Percentiles rank a stretch among this genome's conserved stretches.
Evolutionary conservation across 306 rosid species (phyloP).

Genomic region (Boehmeria nivea): DNA sequence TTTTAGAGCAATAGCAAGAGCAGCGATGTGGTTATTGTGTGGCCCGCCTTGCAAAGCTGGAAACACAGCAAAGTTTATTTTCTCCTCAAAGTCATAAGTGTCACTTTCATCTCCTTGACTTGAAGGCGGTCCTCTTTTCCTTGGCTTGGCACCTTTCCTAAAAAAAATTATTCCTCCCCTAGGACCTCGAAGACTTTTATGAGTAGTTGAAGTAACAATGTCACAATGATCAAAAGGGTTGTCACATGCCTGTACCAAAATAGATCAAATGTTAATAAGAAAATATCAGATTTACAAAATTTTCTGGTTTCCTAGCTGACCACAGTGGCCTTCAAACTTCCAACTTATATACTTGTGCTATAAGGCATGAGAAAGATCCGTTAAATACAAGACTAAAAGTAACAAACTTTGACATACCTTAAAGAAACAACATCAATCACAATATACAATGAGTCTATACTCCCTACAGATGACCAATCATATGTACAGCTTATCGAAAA

Average conservation of each 20-base stretch:
- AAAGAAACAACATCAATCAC: neutral
- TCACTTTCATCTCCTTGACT: conserved; percentile 64
- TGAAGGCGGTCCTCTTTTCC: conserved; percentile 64
- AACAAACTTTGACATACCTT: no score
- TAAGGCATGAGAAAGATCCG: neutral
- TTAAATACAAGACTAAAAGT: no score
- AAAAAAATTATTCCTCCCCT: conserved; percentile 97
- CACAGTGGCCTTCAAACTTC: neutral
- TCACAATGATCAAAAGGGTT: conserved; percentile 96
- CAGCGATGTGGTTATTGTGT: conserved; percentile 94
- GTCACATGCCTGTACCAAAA: conserved; percentile 55
- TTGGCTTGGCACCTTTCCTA: conserved; percentile 78
- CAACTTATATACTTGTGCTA: neutral
- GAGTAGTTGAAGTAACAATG: conserved; percentile 93
- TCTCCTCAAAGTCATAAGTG: conserved; percentile 84
- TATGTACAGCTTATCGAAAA: no score
- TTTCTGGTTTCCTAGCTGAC: neutral
- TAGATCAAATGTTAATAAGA: conserved; percentile 3
- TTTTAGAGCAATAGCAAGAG: conserved; percentile 91
- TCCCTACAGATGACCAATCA: neutral
- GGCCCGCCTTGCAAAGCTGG: conserved; percentile 99
- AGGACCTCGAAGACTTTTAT: conserved; percentile 98
- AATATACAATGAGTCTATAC: neutral
- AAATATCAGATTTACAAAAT: neutral
- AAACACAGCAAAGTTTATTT: conserved; percentile 84